Base-by-base conservation (phyloP, 1,139 yeast genomes). In the Taphrina betulina region DNA sequence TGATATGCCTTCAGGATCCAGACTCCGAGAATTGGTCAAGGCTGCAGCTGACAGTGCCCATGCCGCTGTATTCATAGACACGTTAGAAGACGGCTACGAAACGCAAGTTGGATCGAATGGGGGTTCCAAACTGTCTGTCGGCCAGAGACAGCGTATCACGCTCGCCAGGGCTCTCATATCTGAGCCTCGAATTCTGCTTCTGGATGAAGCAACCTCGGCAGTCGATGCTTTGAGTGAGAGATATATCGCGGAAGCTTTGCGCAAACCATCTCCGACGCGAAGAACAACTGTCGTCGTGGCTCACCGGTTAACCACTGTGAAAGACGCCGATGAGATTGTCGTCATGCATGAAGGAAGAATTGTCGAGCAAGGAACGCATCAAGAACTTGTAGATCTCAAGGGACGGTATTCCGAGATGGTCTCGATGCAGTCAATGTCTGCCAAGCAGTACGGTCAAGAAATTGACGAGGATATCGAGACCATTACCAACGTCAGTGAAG, bases 281-380 rank as follows among this genome's bases (percentile, higher is more conserved):
- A n/a, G n/a, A n/a, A 84, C 88, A 3, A 82, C 85, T 46, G 81
- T 85, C n/a, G 84, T 92, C 58, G 83, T 85, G 67, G 92, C 92
- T 2, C 92, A 84, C 68, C 76, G 92, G 62, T 69, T 85, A 59
- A 81, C 89, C 4, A 84, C 92, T 1, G 83, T 85, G 58, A 80
- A 77, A 64, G 72, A 72, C 51, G 76, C 76, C 8, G 72, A 73
- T 60, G 66, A 68, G 57, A 72, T 73, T 58, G 73, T 73, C 10
- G 77, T 73, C 31, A 72, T 73, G 75, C 63, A 68, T 26, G 65
- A 64, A 53, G 77, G 77, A n/a, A 63, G 61, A 29, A 71, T 74
- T 53, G 63, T 71, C n/a, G 77, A 74, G 61, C 68, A 67, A 60
- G 77, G 80, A 1, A 67, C 69, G 5, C 78, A 71, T 61, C 57